These are phyloP conservation scores for Chrysopogon serrulatus DNA, from an alignment of 176 grass and related monocot genomes.

Conservation along the genomic window DNA sequence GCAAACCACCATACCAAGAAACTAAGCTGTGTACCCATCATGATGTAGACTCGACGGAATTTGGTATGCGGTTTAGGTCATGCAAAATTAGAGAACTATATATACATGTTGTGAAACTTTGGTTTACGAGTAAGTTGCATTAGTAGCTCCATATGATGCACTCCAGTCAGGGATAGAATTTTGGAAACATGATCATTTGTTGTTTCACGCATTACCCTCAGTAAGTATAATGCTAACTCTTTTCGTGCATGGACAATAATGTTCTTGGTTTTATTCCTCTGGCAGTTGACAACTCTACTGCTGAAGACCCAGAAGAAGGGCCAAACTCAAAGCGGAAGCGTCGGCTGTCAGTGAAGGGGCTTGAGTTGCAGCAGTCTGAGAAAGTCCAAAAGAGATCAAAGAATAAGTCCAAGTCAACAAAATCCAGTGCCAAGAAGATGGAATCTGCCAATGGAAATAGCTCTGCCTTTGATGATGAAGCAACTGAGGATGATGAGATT, in stretches of 20 bases:
- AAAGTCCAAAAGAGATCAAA: slow-evolving; percentile 70
- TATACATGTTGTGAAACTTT: background rate
- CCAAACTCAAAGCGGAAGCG: slow-evolving; percentile 67
- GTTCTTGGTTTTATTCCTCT: slow-evolving; percentile 37
- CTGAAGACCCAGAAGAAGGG: slow-evolving; percentile 56
- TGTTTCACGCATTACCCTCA: background rate
- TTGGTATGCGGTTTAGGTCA: background rate
- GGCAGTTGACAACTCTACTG: slow-evolving; percentile 64
- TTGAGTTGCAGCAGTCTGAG: slow-evolving; percentile 86
- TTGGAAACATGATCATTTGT: background rate
- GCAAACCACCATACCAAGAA: background rate
- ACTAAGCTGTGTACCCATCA: background rate
- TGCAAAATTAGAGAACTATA: background rate
- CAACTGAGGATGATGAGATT: slow-evolving; percentile 58
- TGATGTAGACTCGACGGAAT: background rate
- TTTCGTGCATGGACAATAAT: background rate
- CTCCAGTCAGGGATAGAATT: background rate
- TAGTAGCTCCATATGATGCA: background rate
- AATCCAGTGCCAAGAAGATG: slow-evolving; percentile 56
- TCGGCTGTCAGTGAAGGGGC: slow-evolving; percentile 79
- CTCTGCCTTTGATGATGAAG: slow-evolving; percentile 64
- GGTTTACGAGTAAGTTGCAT: background rate
- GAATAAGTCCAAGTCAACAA: slow-evolving; percentile 49
- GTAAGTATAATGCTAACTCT: background rate
- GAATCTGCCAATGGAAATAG: slow-evolving; percentile 48